Percentiles rank a stretch among this genome's conserved stretches.
Evolutionary conservation across 768 basidiomycete species (phyloP).

Genomic region (Boletus tomentosulus): DNA sequence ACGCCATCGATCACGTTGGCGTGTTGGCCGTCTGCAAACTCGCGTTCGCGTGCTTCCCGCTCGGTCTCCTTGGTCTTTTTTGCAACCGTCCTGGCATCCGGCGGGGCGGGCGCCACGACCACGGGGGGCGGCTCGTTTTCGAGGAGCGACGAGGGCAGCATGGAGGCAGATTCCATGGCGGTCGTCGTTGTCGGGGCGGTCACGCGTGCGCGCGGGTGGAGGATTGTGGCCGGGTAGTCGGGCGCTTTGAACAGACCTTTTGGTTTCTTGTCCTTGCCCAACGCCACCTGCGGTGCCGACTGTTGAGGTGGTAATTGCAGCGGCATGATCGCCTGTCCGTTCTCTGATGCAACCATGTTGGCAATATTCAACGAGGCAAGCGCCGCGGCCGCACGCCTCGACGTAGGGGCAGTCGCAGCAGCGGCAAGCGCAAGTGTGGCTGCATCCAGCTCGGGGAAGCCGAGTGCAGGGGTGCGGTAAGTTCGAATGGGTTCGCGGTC

Average conservation of each 20-base stretch:
- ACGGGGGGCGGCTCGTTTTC: constrained; percentile 56
- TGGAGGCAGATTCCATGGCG: constrained; percentile 54
- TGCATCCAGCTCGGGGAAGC: constrained; percentile 75
- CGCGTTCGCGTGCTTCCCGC: constrained; percentile 78
- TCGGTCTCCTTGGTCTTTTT: constrained; percentile 72
- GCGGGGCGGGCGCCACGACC: constrained; percentile 27
- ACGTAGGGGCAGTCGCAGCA: constrained; percentile 63
- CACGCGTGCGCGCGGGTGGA: constrained; percentile 59
- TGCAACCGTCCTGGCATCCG: constrained; percentile 49
- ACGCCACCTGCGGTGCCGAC: constrained; percentile 25
- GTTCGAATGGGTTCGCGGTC: constrained; percentile 93
- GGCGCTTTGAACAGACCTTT: constrained; percentile 77
- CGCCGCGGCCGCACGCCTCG: constrained; percentile 80
- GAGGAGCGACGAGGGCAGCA: constrained; percentile 50
- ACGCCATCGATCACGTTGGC: constrained; percentile 77
- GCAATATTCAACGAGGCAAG: constrained; percentile 83
- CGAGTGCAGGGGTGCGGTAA: constrained; percentile 83
- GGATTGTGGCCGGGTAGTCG: constrained; percentile 46
- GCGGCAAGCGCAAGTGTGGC: constrained; percentile 63
- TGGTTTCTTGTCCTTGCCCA: constrained; percentile 61
- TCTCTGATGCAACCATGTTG: constrained; percentile 90
- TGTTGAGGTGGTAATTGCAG: constrained; percentile 42
- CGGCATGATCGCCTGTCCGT: constrained; percentile 57
- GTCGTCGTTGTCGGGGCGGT: constrained; percentile 62
- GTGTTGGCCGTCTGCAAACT: constrained; percentile 80